Evolutionary conservation across 345 rosid genomes (phyloP).

Genomic region (Draba incana): DNA sequence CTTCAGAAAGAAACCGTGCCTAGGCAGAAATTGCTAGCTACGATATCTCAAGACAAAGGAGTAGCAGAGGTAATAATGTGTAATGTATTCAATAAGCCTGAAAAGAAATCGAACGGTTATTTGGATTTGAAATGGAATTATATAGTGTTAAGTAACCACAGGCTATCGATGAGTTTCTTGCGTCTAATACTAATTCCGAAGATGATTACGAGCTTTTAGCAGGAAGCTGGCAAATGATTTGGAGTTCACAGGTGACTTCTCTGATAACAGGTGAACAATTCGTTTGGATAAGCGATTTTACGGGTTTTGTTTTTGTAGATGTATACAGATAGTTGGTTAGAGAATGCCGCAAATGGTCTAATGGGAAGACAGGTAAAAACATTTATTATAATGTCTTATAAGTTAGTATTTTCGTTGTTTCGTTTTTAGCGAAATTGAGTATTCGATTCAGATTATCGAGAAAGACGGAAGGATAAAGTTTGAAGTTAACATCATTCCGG

Average conservation of each 20-base stretch:
- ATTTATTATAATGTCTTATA: background rate
- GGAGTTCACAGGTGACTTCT: conserved; percentile 88
- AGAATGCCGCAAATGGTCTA: conserved; percentile 90
- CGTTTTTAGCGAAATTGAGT: conserved; percentile 8
- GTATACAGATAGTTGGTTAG: conserved; percentile 95
- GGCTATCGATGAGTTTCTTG: conserved; percentile 74
- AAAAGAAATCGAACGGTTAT: background rate
- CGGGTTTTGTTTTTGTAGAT: conserved; percentile 45
- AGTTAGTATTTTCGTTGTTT: conserved; percentile 2
- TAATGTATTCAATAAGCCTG: conserved; percentile 17
- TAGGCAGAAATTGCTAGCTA: conserved; percentile 72
- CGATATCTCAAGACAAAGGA: conserved; percentile 60
- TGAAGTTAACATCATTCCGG: conserved; percentile 65
- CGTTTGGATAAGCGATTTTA: background rate
- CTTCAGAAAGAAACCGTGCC: conserved; percentile 87
- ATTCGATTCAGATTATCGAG: conserved; percentile 56
- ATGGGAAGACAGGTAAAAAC: conserved; percentile 84
- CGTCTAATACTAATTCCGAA: conserved; percentile 39
- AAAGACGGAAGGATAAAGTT: conserved; percentile 70
- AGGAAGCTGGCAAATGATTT: conserved; percentile 95
- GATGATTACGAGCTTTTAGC: conserved; percentile 65
- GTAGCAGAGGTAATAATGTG: conserved; percentile 66
- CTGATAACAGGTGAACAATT: background rate
- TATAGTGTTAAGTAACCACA: conserved; percentile 35
- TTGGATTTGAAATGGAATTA: conserved; percentile 10